Percentiles rank a stretch among this genome's conserved stretches.
Evolutionary conservation across 768 basidiomycete genomes (phyloP).

Genomic region (Gymnopilus dilepis): DNA sequence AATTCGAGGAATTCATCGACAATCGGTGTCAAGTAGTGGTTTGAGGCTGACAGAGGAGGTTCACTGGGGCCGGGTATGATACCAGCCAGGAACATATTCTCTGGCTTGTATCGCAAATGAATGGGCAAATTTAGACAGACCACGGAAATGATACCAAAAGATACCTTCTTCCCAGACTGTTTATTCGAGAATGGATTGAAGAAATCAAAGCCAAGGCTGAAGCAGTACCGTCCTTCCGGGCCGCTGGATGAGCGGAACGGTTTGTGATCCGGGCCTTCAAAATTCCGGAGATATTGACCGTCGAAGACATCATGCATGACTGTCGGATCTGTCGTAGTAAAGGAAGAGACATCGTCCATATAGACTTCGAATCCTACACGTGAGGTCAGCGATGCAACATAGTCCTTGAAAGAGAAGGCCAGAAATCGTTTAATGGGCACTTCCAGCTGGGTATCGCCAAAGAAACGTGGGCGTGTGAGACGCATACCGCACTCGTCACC

Average conservation of each 20-base stretch:
- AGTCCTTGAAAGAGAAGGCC: slow-evolving; percentile 28
- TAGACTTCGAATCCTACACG: slow-evolving; percentile 29
- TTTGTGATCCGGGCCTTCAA: slow-evolving; percentile 24
- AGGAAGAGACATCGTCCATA: slow-evolving; percentile 17
- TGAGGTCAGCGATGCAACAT: slow-evolving; percentile 31
- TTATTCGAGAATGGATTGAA: slow-evolving; percentile 7
- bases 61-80: slow-evolving; percentile 47
- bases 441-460: not conserved
- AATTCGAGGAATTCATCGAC: not conserved
- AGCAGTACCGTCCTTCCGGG: slow-evolving; percentile 29
- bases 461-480: slow-evolving; percentile 8
- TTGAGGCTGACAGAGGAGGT: slow-evolving; percentile 37
- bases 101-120: slow-evolving; percentile 17
- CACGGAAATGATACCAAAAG: slow-evolving; percentile 4
- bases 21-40: slow-evolving; percentile 37
- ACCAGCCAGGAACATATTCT: slow-evolving; percentile 45
- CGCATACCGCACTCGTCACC: slow-evolving; percentile 12
- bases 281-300: slow-evolving; percentile 12
- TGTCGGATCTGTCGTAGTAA: not conserved
- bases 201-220: slow-evolving; percentile 14
- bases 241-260: slow-evolving; percentile 24
- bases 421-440: slow-evolving; percentile 27
- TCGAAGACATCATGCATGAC: not conserved
- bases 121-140: slow-evolving; percentile 17
- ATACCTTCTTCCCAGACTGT: not conserved